phyloP scores from a whole-genome alignment of 176 grass and related monocot genomes.

The Bolboschoenus planiculmis region DNA sequence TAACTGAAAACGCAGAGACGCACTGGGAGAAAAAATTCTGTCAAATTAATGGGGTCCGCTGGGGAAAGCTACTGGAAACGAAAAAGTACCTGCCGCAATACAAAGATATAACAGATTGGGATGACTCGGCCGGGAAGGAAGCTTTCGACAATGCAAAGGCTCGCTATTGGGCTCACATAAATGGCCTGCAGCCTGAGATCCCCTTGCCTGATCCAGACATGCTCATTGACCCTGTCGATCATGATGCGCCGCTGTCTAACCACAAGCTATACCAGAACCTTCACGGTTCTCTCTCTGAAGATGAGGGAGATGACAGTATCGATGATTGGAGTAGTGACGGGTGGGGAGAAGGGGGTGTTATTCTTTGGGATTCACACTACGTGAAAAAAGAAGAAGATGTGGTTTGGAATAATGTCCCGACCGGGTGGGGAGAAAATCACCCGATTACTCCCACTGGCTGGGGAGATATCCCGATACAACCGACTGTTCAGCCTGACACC shows the following conservation, averaged over 20 bases:
- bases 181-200: background rate
- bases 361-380: background rate
- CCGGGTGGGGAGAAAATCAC: background rate
- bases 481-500: background rate
- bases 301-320: background rate
- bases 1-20: background rate
- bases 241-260: background rate
- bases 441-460: slow-evolving; percentile 15
- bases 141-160: slow-evolving; percentile 31
- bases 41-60: slow-evolving; percentile 11
- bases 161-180: slow-evolving; percentile 31
- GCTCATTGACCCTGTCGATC: slow-evolving; percentile 6
- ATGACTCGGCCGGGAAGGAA: slow-evolving; percentile 35
- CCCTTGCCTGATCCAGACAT: slow-evolving; percentile 13
- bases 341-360: background rate
- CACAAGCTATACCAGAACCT: background rate
- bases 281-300: background rate
- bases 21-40: slow-evolving; percentile 38
- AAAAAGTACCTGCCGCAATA: background rate
- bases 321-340: background rate
- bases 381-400: background rate
- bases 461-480: background rate
- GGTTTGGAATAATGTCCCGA: background rate
- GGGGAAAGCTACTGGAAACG: slow-evolving; percentile 21
- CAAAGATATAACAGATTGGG: slow-evolving; percentile 9